Conservation (phyloP, 169 alveolate species). For the Eimeria tenella region DNA sequence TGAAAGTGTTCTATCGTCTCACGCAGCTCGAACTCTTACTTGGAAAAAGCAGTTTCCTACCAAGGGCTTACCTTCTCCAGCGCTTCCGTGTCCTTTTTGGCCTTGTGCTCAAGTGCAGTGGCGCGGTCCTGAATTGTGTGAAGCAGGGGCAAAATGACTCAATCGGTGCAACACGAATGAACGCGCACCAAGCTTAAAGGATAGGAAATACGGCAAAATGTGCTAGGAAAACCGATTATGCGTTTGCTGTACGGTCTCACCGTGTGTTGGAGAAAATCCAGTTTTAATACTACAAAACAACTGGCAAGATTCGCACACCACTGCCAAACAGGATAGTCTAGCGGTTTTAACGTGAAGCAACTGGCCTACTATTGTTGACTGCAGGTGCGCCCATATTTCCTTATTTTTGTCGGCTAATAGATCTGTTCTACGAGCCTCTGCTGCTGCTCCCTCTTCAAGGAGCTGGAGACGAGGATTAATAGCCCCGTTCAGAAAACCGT, state of each 20-base stretch:
- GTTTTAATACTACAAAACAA: too few species aligned
- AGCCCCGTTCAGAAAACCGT: not conserved
- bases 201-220: too few species aligned
- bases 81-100: slow-evolving; percentile 34
- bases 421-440: slow-evolving; percentile 36
- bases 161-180: not conserved
- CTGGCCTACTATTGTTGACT: slow-evolving; percentile 27
- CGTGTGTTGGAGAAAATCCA: too few species aligned
- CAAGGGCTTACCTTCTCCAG: not conserved
- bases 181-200: not conserved
- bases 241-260: too few species aligned
- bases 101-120: slow-evolving; percentile 10
- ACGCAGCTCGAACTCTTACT: not conserved
- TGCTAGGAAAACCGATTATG: too few species aligned
- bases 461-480: slow-evolving; percentile 46
- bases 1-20: not conserved
- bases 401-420: not conserved
- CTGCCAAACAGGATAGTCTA: too few species aligned
- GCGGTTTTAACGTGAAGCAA: too few species aligned
- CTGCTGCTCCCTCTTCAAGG: slow-evolving; percentile 42
- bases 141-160: not conserved
- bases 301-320: too few species aligned
- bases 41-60: not conserved
- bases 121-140: slow-evolving; percentile 21
- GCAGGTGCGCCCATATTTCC: slow-evolving; percentile 26